Conservation (phyloP, 345 rosid species). For the Streptanthus diversifolius region DNA sequence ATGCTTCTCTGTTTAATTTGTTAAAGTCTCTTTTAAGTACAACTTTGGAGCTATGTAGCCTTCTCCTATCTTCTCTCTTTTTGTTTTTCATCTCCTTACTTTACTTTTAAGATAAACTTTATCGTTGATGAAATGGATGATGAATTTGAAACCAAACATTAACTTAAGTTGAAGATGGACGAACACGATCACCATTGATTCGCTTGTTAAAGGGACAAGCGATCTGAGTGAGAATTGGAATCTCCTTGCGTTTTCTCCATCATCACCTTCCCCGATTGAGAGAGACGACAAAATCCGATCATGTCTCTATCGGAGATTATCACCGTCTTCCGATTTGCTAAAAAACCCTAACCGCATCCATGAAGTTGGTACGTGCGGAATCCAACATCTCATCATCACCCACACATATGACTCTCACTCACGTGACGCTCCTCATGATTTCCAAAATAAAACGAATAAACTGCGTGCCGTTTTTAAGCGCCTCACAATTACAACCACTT, state of each 20-base stretch:
- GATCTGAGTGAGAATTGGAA: not conserved
- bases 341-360: not conserved
- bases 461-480: constrained; percentile 15
- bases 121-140: too few species aligned
- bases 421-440: not conserved
- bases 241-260: not conserved
- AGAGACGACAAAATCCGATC: not conserved
- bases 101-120: not conserved
- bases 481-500: constrained; percentile 1
- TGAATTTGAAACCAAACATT: not conserved
- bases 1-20: constrained; percentile 2
- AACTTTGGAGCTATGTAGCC: constrained; percentile 13
- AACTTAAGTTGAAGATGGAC: not conserved
- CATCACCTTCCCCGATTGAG: not conserved
- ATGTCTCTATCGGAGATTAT: not conserved
- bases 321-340: constrained; percentile 1
- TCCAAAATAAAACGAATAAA: not conserved
- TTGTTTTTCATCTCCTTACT: constrained; percentile 5
- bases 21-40: constrained; percentile 21
- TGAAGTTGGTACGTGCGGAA: constrained; percentile 25
- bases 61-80: not conserved
- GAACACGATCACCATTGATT: not conserved
- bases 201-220: not conserved
- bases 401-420: constrained; percentile 18
- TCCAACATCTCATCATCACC: constrained; percentile 28